Base-by-base conservation (phyloP, 1,284 basidiomycete species). In the Cryptococcus sp. region DNA sequence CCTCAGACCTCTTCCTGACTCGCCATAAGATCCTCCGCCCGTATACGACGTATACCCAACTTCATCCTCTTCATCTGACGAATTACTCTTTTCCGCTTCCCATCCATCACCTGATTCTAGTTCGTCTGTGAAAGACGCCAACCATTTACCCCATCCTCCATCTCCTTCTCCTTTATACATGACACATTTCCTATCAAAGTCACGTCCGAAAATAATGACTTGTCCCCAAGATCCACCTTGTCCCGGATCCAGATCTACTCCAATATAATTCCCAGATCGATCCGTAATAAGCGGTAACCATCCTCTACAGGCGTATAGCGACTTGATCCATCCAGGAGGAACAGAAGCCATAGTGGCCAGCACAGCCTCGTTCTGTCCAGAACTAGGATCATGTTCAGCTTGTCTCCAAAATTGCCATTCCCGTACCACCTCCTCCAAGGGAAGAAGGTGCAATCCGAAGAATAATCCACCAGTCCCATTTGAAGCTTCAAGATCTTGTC, bases 131-230 rank as follows among this genome's bases (percentile, higher is more conserved):
- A 98, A 94, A 45, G 79, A 80, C n/a, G 91, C 85, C 36, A 98
- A 76, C 88, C 92, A 98, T 65, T 85, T 85, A 32, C 88, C 94
- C 94, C 96, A 98, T 4, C 94, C 94, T 11, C 83, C 85, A 34
- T 83, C 80, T 16, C 93, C 92, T 57, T 98, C 92, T 4, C 91
- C 92, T 52, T 82, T 80, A 84, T 87, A 93, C 47, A 98, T 79
- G 31, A 98, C 94, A 39, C 97, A 89, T 73, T 98, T 98, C 22
- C 91, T 89, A 74, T 98, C 94, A 74, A 98, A 97, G 70, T 98
- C 94, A 48, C 94, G 83, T 13, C 94, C 94, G 73, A 98, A 98
- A 45, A 98, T 85, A 57, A 98, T 98, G 47, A 97, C 92, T 73
- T 98, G 94, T 3, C 94, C 96, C 46, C 83, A 79, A 2, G 82